phyloP scores from a whole-genome alignment of 371 early-diverging fungal genomes.

The Phascolomyces articulosus region DNA sequence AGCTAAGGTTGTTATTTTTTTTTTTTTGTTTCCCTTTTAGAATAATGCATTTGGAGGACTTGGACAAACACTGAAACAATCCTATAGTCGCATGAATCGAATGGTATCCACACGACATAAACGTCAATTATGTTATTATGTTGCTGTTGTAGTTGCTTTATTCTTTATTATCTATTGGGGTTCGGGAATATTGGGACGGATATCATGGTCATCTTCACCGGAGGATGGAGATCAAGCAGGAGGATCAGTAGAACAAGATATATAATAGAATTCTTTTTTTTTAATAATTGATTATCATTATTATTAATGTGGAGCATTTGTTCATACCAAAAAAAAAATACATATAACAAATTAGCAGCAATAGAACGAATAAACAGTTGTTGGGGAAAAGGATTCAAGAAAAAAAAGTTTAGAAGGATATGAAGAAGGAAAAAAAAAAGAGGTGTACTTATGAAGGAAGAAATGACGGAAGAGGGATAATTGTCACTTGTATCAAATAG shows the following conservation, averaged over 20 bases:
- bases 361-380: too few species aligned
- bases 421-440: too few species aligned
- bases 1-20: background rate
- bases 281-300: too few species aligned
- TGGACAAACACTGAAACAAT: conserved; percentile 31
- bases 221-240: background rate
- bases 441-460: too few species aligned
- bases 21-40: conserved; percentile 16
- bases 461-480: too few species aligned
- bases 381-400: too few species aligned
- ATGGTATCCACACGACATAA: conserved; percentile 52
- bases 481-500: too few species aligned
- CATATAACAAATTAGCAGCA: too few species aligned
- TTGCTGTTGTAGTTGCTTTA: conserved; percentile 24
- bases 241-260: background rate
- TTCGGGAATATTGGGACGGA: conserved; percentile 13
- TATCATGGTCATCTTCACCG: conserved; percentile 12
- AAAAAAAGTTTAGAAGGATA: too few species aligned
- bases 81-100: conserved; percentile 42
- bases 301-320: too few species aligned
- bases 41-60: conserved; percentile 37
- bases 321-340: too few species aligned
- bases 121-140: conserved; percentile 45
- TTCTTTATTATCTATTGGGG: conserved; percentile 44
- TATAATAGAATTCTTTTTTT: background rate